Conservation (phyloP, 2,329 filamentous ascomycete genomes). For the Stagonosporopsis cucurbitacearum region DNA sequence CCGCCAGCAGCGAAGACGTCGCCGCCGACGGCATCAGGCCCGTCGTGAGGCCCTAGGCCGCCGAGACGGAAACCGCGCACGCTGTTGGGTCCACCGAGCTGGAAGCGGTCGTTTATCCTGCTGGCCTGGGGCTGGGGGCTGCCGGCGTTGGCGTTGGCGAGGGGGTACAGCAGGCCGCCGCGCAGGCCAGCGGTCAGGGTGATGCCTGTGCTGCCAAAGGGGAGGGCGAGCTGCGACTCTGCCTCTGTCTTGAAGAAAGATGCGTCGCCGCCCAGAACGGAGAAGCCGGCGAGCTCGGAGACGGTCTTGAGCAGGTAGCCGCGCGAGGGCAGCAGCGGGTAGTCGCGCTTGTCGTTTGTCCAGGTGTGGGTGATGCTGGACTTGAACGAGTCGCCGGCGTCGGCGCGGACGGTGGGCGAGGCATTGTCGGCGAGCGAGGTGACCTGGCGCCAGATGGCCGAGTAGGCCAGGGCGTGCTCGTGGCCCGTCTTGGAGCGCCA, state of each 20-base stretch:
- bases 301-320: constrained; percentile 82
- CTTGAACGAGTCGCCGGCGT: constrained; percentile 91
- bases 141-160: constrained; percentile 70
- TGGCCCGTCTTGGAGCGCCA: constrained; percentile 72
- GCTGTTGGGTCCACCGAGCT: constrained; percentile 91
- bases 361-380: constrained; percentile 84
- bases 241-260: constrained; percentile 93
- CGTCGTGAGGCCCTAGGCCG: constrained; percentile 87
- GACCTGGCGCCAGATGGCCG: constrained; percentile 84
- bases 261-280: constrained; percentile 84
- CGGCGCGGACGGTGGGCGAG: constrained; percentile 79
- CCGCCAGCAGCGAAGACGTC: constrained; percentile 91
- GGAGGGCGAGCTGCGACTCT: constrained; percentile 77
- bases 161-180: constrained; percentile 81
- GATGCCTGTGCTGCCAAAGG: constrained; percentile 77
- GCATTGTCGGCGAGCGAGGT: constrained; percentile 78
- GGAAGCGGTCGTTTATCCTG: constrained; percentile 91
- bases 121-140: constrained; percentile 67
- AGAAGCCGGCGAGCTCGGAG: constrained; percentile 86
- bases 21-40: constrained; percentile 83
- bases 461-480: constrained; percentile 80
- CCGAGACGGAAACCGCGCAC: constrained; percentile 91
- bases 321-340: constrained; percentile 79
- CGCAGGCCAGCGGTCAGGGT: constrained; percentile 84
- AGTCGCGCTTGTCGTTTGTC: constrained; percentile 80